These are phyloP conservation scores for Sphagnum tenellum DNA, from an alignment of 225 moss, liverwort and hornwort species.

Conservation along the genomic window DNA sequence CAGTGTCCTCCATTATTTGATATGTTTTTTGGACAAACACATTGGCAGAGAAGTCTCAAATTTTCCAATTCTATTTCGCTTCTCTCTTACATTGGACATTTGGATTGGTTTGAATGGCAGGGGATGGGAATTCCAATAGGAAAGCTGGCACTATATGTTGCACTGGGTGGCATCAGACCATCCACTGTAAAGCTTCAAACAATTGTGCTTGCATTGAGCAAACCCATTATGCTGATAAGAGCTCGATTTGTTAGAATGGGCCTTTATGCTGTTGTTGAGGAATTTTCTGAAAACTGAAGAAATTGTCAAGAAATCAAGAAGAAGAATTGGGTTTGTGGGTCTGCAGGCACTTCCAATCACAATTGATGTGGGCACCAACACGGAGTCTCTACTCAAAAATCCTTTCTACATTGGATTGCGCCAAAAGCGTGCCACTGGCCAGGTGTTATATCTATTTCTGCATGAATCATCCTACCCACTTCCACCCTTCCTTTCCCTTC, in stretches of 20 bases:
- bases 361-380: conserved; percentile 44
- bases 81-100: no score
- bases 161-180: conserved; percentile 32
- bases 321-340: background rate
- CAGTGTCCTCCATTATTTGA: no score
- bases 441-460: conserved; percentile 12
- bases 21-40: no score
- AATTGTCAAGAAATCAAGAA: background rate
- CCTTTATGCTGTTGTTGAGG: no score
- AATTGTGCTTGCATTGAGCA: no score
- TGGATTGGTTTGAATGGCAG: conserved; percentile 4
- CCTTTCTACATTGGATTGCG: conserved; percentile 27
- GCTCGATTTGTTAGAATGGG: no score
- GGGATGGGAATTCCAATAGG: conserved; percentile 43
- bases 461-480: no score
- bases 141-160: conserved; percentile 31
- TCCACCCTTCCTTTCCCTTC: background rate
- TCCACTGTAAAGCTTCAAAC: conserved; percentile 13
- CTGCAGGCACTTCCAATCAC: conserved; percentile 34
- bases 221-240: no score
- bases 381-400: conserved; percentile 24
- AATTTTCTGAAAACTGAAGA: background rate
- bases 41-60: no score
- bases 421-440: conserved; percentile 21
- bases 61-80: no score